Evolutionary conservation across 2,329 filamentous ascomycete genomes (phyloP), one percentile per base, ranked within the genome.

Genomic region (Ilyonectria robusta): DNA sequence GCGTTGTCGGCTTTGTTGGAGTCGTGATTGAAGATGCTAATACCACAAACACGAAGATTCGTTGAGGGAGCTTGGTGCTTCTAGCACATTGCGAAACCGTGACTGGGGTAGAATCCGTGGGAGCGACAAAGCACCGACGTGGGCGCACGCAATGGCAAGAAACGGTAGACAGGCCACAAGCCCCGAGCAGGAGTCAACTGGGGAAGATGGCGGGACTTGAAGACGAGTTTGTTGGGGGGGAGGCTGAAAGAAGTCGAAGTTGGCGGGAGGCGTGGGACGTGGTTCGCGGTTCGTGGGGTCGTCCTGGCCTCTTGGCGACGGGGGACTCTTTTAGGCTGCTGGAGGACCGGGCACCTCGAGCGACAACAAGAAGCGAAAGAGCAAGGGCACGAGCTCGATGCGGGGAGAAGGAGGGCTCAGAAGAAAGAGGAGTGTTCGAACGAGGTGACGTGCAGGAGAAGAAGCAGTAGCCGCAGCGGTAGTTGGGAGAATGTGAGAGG

Each of bases 241-340:
- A 29, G 42, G 50, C 65, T 46, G 62, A 62, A 51, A 44, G 40
- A 61, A 23, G 48, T 53, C 46, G 29, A 59, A 53, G 50, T 35
- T 44, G 31, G 57, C 54, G 55, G 48, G 19, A 31, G 56, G 60
- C 46, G 51, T 48, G 54, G 50, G 50, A 59, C 53, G 59, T 61
- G 48, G 50, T 54, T 31, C 29, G 21, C 21, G 58, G 56, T 54
- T 68, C 60, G 67, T 50, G 42, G 55, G 61, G 59, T 69, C 19
- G 55, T 51, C 54, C 58, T 68, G 47, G 51, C 10, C 33, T 48
- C 50, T 67, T 66, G 62, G 59, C 37, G 42, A 65, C 54, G 62
- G 59, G 46, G 31, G 44, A 60, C 35, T 47, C 44, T 65, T 57
- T 57, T 60, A 56, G 51, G 51, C 57, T 44, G 57, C 57, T 55